These are phyloP conservation scores for Suillus americanus DNA, from an alignment of 768 basidiomycete species.

Conservation along the genomic window DNA sequence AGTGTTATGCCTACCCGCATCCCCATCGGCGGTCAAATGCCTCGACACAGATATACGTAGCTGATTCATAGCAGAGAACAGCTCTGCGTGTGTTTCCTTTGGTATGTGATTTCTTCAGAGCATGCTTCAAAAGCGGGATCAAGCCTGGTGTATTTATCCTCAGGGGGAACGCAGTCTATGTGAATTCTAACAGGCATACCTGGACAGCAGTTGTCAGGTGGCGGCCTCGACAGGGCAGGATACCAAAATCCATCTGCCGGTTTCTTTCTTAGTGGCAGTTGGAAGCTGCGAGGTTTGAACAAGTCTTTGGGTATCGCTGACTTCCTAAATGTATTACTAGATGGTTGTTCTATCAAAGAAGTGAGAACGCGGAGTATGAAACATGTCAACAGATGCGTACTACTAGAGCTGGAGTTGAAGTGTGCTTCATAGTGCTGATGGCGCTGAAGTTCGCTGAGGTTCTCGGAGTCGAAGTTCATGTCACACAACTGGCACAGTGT, in stretches of 20 bases:
- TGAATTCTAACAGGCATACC: slow-evolving; percentile 36
- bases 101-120: slow-evolving; percentile 50
- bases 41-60: slow-evolving; percentile 60
- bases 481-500: slow-evolving; percentile 53
- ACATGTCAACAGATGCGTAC: slow-evolving; percentile 7
- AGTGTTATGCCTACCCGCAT: slow-evolving; percentile 52
- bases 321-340: slow-evolving; percentile 16
- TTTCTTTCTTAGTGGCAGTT: slow-evolving; percentile 7
- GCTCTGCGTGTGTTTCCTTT: slow-evolving; percentile 54
- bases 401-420: slow-evolving; percentile 19
- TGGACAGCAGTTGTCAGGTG: slow-evolving; percentile 61
- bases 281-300: slow-evolving; percentile 1
- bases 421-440: slow-evolving; percentile 59
- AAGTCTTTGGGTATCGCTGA: slow-evolving; percentile 10
- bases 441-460: slow-evolving; percentile 38
- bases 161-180: slow-evolving; percentile 8
- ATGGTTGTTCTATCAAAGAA: slow-evolving; percentile 12
- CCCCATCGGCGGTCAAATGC: slow-evolving; percentile 70
- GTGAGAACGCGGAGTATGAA: neutral
- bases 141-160: slow-evolving; percentile 43
- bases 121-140: slow-evolving; percentile 59
- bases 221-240: slow-evolving; percentile 39
- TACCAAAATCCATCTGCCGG: slow-evolving; percentile 67
- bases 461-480: slow-evolving; percentile 42
- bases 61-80: slow-evolving; percentile 60